These are phyloP conservation scores for Alnus glutinosa DNA, from an alignment of 306 rosid genomes.

Conservation along the genomic window DNA sequence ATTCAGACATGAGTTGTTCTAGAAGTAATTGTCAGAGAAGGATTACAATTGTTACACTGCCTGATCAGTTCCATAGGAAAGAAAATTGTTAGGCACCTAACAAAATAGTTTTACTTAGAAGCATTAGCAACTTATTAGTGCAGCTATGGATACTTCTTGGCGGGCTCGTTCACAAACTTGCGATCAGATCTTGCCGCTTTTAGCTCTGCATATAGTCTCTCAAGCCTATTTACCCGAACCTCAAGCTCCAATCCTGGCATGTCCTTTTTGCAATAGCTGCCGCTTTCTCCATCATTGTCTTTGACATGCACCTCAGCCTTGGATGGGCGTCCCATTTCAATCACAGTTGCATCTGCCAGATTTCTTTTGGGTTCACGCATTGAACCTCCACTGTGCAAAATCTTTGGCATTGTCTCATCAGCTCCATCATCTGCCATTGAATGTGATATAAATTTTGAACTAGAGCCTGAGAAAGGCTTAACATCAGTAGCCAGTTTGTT, in stretches of 20 bases:
- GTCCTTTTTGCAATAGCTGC: not conserved
- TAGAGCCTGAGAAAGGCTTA: not conserved
- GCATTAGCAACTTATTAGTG: not conserved
- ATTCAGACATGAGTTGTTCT: no score
- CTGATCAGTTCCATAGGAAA: no score
- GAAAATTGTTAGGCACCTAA: no score
- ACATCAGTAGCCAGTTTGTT: not conserved
- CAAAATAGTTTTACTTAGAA: no score
- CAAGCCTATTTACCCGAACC: constrained; percentile 29
- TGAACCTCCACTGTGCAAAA: not conserved
- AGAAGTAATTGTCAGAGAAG: no score
- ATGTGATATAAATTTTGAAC: not conserved
- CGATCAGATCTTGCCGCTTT: constrained; percentile 21
- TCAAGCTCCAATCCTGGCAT: constrained; percentile 10
- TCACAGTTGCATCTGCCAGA: not conserved
- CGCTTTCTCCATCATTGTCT: not conserved
- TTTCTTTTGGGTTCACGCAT: not conserved
- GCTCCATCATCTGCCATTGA: not conserved
- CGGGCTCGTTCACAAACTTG: not conserved
- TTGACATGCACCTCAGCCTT: not conserved
- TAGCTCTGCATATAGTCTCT: constrained; percentile 20
- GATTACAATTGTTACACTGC: no score
- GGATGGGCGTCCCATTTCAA: not conserved
- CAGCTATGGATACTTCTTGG: not conserved
- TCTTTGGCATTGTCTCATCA: not conserved